Base-by-base conservation (phyloP, 257 asterid species). In the Rubia yunnanensis region DNA sequence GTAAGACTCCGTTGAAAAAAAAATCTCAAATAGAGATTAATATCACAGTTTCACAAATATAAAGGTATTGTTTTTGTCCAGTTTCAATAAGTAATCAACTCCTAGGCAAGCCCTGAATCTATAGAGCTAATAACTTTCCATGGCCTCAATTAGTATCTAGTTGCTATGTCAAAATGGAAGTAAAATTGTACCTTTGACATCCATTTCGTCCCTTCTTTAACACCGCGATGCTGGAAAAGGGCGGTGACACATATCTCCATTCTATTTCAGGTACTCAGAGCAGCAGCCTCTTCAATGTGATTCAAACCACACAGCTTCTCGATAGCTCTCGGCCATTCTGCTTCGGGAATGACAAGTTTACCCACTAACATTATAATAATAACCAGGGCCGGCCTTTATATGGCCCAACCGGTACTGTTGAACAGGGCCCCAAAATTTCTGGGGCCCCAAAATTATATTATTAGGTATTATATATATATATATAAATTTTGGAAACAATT, bases 231-330 rank as follows among this genome's bases (percentile, higher is more conserved):
- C 68, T 86, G 85, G 62, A 96, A 91, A 75, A 91, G 98, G 48
- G 96, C 98, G 3, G 88, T 88, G 10, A 91, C 92, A 64, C 88
- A 91, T 50, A 91, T 86, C 67, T 91, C 98, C 98, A 91, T 88
- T 73, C 98, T 69, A 80, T 91, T 91, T 69, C 98, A 91, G 56
- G 98, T 91, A 76, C 98, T 91, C 31, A 91, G 95, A 71, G 88
- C 96, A 67, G 98, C 96, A 41, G 98, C 98, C 71, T 91, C 98
- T 80, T 91, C 98, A 58, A 91, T 88, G 70, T 91, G 98, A 73
- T 91, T 88, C 74, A 91, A 70, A 70, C 85, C 83, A 65, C 96
- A 88, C 8, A 91, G 85, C 78, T 88, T 96, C 7, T 80, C 82
- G 35, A 88, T 88, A 63, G 96, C 96, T 80, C 90, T 80, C 1